Conservation (phyloP, 164 flowering plant species). For the Chloranthus sessilifolius region DNA sequence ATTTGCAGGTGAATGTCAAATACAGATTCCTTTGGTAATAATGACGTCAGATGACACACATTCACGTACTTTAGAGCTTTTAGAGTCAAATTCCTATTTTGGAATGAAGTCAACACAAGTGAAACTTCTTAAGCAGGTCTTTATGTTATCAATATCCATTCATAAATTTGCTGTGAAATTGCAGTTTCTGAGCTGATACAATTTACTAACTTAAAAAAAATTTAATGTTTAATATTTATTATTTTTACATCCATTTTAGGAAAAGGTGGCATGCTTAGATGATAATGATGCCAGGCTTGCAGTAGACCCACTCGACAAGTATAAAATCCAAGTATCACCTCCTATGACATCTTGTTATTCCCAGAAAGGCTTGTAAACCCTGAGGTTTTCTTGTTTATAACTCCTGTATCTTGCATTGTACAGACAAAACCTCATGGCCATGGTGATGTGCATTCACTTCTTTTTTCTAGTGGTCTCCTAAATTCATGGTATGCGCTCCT, state of each 20-base stretch:
- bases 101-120: conserved; percentile 90
- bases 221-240: too few relatives aligned
- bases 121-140: conserved; percentile 90
- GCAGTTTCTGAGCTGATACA: neutral
- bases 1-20: conserved; percentile 43
- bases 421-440: conserved; percentile 99
- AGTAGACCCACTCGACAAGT: conserved; percentile 69
- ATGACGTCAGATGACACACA: conserved; percentile 99
- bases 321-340: conserved; percentile 70
- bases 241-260: conserved; percentile 37
- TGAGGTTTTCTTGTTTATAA: neutral
- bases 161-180: neutral
- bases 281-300: conserved; percentile 98
- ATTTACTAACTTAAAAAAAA: too few relatives aligned
- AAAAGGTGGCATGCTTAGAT: conserved; percentile 95
- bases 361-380: neutral
- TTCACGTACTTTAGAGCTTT: conserved; percentile 56
- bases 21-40: conserved; percentile 74
- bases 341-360: neutral
- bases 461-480: conserved; percentile 84
- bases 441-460: conserved; percentile 97
- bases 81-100: conserved; percentile 82
- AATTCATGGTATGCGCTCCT: conserved; percentile 49
- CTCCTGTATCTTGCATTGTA: conserved; percentile 11
- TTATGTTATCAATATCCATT: neutral